These are phyloP conservation scores for Arabidopsis hybrid DNA, from an alignment of 441 rosid species.

Conservation along the genomic window DNA sequence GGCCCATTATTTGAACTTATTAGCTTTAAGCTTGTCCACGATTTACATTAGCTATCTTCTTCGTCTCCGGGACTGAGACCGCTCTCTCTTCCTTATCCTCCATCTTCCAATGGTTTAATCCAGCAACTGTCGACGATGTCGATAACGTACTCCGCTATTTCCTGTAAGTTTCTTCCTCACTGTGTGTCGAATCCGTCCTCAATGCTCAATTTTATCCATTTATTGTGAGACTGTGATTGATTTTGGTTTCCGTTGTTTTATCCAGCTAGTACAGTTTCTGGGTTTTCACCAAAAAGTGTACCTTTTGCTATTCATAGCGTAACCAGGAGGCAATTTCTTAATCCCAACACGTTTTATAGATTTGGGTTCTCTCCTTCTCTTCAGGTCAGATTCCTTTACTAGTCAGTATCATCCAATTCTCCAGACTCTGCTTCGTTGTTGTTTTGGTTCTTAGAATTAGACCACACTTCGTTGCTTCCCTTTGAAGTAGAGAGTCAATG, in stretches of 20 bases:
- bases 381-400: constrained; percentile 49
- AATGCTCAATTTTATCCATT: not conserved
- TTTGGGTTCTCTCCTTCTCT: constrained; percentile 56
- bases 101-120: constrained; percentile 32
- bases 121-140: constrained; percentile 33
- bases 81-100: constrained; percentile 27
- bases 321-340: constrained; percentile 40
- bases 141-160: constrained; percentile 32
- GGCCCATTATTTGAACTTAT: not conserved
- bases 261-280: constrained; percentile 15
- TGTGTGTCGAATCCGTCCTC: not conserved
- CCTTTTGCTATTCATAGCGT: constrained; percentile 34
- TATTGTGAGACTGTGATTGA: not conserved
- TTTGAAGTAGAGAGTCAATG: not conserved
- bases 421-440: not conserved
- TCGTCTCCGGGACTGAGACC: constrained; percentile 7
- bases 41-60: not conserved
- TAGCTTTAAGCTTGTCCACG: not conserved
- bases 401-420: not conserved
- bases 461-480: not conserved
- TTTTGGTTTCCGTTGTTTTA: not conserved
- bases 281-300: constrained; percentile 13
- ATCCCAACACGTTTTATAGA: constrained; percentile 40
- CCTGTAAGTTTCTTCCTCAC: constrained; percentile 28
- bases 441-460: not conserved